Evolutionary conservation across 257 asterid species (phyloP), one percentile per base, ranked within the genome.

Genomic region (Forsythia suspensa): DNA sequence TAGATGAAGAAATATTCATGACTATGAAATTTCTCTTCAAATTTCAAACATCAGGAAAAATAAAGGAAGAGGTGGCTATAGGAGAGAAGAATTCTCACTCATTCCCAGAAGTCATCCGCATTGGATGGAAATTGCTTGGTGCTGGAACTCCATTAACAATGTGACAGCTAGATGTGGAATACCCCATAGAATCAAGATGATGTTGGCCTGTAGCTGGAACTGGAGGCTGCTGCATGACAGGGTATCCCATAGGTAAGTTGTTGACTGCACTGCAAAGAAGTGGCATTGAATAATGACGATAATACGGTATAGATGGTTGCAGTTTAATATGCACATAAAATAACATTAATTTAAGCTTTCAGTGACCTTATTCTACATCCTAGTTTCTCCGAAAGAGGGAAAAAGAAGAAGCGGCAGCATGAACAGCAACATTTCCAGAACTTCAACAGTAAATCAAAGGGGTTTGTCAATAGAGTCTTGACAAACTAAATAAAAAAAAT

Each of bases 201-300:
- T 86, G 89, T 77, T 87, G 96, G 55, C 90, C 91, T 42, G 90
- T 76, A 69, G 86, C 86, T 2, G 87, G 78, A 82, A 85, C 43
- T 46, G 88, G 86, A 81, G 85, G 91, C 63, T 84, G 97, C 43
- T 85, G 97, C 40, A 88, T 79, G 77, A 92, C 81, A 37, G 97
- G 96, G 80, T 90, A 92, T 70, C 97, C 97, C 89, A 88, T 84
- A 29, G 97, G 97, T 77, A 92, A 85, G 82, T 86, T 91, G 87
- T 86, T 88, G 88, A 84, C 94, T 92, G 97, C 92, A 88, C 88
- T 84, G 90, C 84, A 76, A 84, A 85, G 61, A 80, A 80, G 80
- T 43, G 77, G 74, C 78, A 79, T 71, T 85, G 74, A 85, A 81
- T 73, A 87, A 77, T 39, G 82, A 57, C 10, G 71, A 69, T 8